Percentiles rank a stretch among this genome's conserved stretches.
Evolutionary conservation across 306 rosid genomes (phyloP).

Genomic region (Cucumis melo): DNA sequence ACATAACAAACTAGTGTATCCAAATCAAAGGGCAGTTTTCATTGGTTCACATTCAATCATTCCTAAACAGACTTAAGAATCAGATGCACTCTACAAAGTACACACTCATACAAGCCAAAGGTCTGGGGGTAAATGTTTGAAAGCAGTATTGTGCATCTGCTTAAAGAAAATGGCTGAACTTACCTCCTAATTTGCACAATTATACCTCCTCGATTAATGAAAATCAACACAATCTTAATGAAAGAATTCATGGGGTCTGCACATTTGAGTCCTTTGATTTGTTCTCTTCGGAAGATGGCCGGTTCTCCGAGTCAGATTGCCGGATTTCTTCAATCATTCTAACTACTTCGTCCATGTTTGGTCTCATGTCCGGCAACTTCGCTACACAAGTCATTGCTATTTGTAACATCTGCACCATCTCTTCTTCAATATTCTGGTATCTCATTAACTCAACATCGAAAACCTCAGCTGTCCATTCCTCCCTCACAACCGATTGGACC

Average conservation of each 20-base stretch:
- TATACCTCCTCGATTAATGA: not conserved
- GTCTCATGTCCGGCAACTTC: slow-evolving; percentile 78
- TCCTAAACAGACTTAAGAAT: not conserved
- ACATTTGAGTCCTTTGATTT: slow-evolving; percentile 80
- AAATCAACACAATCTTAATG: slow-evolving; percentile 11
- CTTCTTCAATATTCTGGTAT: slow-evolving; percentile 86
- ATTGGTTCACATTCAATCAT: not conserved
- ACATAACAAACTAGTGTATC: not conserved
- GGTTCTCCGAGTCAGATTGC: slow-evolving; percentile 97
- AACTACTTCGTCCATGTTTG: slow-evolving; percentile 74
- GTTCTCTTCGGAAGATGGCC: slow-evolving; percentile 87
- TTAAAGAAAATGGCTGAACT: not conserved
- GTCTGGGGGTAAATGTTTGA: not conserved
- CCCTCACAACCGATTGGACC: slow-evolving; percentile 96
- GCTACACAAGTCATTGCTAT: slow-evolving; percentile 91
- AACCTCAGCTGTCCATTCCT: slow-evolving; percentile 98
- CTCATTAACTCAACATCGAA: slow-evolving; percentile 88
- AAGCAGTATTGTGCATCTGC: not conserved
- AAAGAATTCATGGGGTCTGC: slow-evolving; percentile 51
- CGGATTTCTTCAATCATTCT: slow-evolving; percentile 90
- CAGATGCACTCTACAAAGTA: slow-evolving; percentile 1
- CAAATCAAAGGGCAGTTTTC: not conserved
- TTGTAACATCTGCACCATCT: slow-evolving; percentile 96
- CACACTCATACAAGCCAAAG: not conserved
- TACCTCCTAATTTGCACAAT: not conserved